Conservation (phyloP, 2,329 filamentous ascomycete species). For the Epichloe typhina region DNA sequence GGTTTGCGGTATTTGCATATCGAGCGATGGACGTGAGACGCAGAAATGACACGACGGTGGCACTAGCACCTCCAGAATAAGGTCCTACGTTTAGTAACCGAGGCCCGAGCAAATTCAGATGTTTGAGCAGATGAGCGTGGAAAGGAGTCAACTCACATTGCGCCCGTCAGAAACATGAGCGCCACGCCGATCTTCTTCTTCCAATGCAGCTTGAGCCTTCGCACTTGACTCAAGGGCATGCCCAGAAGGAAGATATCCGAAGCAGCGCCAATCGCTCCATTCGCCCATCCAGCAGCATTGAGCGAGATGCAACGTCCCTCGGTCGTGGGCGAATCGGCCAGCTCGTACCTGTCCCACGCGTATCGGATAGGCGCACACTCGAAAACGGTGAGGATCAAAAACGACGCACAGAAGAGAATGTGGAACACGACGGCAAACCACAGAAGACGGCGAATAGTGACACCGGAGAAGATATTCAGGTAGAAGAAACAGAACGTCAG, state of each 20-base stretch:
- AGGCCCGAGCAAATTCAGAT: neutral
- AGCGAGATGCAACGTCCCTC: slow-evolving; percentile 32
- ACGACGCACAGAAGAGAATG: neutral
- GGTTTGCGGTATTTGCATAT: slow-evolving; percentile 16
- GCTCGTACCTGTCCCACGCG: slow-evolving; percentile 34
- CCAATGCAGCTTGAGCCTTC: slow-evolving; percentile 23
- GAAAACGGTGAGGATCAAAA: slow-evolving; percentile 17
- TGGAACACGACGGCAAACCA: slow-evolving; percentile 15
- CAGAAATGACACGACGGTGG: slow-evolving; percentile 19
- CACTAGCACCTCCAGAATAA: slow-evolving; percentile 8
- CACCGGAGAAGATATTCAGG: slow-evolving; percentile 31
- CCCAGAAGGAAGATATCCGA: slow-evolving; percentile 34
- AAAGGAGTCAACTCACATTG: slow-evolving; percentile 14
- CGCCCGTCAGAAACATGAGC: slow-evolving; percentile 31
- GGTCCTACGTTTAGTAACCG: too few species aligned
- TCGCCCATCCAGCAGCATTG: slow-evolving; percentile 32
- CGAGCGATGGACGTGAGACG: slow-evolving; percentile 16
- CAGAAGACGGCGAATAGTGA: slow-evolving; percentile 21
- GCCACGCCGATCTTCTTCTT: slow-evolving; percentile 29
- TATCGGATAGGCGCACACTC: slow-evolving; percentile 26
- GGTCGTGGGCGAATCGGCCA: slow-evolving; percentile 11
- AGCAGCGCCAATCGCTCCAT: slow-evolving; percentile 31
- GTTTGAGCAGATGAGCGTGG: neutral
- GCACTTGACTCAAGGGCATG: slow-evolving; percentile 29
- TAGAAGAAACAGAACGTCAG: slow-evolving; percentile 37